Evolutionary conservation across 139 green algal species (phyloP), one percentile per base, ranked within the genome.

Genomic region (Coelastrella sp.): DNA sequence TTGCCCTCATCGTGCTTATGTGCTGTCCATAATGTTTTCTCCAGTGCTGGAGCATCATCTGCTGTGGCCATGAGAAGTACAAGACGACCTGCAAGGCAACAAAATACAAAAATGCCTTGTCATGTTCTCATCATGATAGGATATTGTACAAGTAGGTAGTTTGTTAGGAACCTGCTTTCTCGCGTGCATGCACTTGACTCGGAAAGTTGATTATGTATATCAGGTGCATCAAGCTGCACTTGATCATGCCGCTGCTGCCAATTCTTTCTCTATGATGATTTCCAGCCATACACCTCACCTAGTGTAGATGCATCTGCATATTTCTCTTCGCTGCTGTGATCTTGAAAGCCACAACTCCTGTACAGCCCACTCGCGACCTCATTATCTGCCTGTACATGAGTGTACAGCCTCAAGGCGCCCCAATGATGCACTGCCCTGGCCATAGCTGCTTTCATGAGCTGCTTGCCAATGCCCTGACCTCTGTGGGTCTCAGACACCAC

Each of bases 321-420:
- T 34, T 57, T 53, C 2, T 23, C 50, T 21, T 80, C 60, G n/a
- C 8, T 34, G 66, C 32, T 85, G 74, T 89, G 79, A 62, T 90
- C 73, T 23, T 67, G 3, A 27, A 93, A 93, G 7, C 88, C 88
- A 68, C 90, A 91, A 34, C 60, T 34, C 19, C 27, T 53, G 86
- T 93, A 93, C 88, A 93, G 67, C 5, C 66, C 66, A 27, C 66
- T 40, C 19, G 30, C 35, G 2, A 74, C 80, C 34, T 86, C 90
- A 72, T 93, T 93, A 83, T 87, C 85, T 38, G 90, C 90, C 38
- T 89, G 88, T 38, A 93, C 90, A 63, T 91, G 87, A 0, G 90
- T 93, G 85, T 92, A 93, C 84, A 92, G 66, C 35, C 60, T 41
- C n/a, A 57, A 2, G n/a, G 88, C 84, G 0, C 73, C 72, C 88